These are phyloP conservation scores for Neurospora discreta DNA, from an alignment of 495 filamentous ascomycete species.

Conservation along the genomic window DNA sequence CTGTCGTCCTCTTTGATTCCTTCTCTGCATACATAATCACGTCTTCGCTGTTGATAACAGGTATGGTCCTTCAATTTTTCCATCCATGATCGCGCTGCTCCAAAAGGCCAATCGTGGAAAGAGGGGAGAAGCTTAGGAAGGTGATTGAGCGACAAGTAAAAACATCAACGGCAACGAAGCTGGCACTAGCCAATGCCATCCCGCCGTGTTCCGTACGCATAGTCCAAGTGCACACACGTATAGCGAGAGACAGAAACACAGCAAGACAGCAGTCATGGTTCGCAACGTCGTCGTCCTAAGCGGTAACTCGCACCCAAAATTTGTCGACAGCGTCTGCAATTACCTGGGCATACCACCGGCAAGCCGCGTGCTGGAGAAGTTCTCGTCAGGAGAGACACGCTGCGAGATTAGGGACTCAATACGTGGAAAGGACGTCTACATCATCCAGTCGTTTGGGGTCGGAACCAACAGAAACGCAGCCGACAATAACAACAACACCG, in stretches of 20 bases:
- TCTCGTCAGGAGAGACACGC: slow-evolving; percentile 85
- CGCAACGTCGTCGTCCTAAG: slow-evolving; percentile 92
- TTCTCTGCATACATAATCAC: background rate
- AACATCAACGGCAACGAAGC: background rate
- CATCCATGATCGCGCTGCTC: background rate
- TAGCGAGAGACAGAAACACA: background rate
- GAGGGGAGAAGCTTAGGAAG: background rate
- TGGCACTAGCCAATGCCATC: background rate
- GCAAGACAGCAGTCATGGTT: slow-evolving; percentile 45
- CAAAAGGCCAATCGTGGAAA: background rate
- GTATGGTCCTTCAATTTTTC: background rate
- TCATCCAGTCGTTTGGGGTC: slow-evolving; percentile 60
- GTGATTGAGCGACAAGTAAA: background rate
- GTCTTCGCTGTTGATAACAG: background rate
- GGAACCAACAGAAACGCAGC: background rate
- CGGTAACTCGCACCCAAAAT: slow-evolving; percentile 80
- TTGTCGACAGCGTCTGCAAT: slow-evolving; percentile 75
- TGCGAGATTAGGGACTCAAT: slow-evolving; percentile 94
- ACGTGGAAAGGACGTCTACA: slow-evolving; percentile 95
- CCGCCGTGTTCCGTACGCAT: background rate
- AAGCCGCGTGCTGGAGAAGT: slow-evolving; percentile 76
- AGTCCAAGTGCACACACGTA: background rate
- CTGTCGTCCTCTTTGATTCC: background rate
- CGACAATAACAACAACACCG: background rate
- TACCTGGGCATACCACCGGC: slow-evolving; percentile 76